phyloP scores from a whole-genome alignment of 192 early-diverging fungal species.

The Backusella liffmaniae region DNA sequence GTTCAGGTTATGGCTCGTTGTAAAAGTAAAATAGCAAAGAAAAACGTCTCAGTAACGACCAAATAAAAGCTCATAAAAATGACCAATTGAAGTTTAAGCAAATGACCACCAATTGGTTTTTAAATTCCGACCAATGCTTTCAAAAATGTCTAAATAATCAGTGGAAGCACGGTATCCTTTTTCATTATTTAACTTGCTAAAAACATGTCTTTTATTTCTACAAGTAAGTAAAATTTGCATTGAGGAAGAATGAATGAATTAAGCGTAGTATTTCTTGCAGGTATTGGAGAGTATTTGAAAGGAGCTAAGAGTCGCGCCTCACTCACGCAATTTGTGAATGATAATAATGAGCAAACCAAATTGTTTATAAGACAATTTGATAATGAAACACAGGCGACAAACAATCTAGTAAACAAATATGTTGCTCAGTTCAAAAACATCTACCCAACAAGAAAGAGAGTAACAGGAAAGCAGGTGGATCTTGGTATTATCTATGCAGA shows the following conservation, averaged over 20 bases:
- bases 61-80: no score
- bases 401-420: not conserved
- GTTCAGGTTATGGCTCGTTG: no score
- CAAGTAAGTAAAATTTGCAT: conserved; percentile 4
- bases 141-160: not conserved
- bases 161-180: not conserved
- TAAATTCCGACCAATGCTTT: not conserved
- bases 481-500: conserved; percentile 1
- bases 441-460: not conserved
- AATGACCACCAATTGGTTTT: no score
- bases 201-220: conserved; percentile 1
- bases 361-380: conserved; percentile 5
- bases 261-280: not conserved
- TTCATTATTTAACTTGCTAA: not conserved
- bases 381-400: not conserved
- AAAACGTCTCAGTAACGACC: no score
- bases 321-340: not conserved
- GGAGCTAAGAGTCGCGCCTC: not conserved
- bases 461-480: not conserved
- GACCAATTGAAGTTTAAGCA: no score
- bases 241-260: not conserved
- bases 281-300: not conserved
- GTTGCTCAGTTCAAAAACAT: not conserved
- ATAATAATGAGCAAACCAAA: conserved; percentile 1
- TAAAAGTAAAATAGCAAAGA: no score